phyloP scores from a whole-genome alignment of 2,329 filamentous ascomycete genomes.

The Aspergillus hiratsukae region DNA sequence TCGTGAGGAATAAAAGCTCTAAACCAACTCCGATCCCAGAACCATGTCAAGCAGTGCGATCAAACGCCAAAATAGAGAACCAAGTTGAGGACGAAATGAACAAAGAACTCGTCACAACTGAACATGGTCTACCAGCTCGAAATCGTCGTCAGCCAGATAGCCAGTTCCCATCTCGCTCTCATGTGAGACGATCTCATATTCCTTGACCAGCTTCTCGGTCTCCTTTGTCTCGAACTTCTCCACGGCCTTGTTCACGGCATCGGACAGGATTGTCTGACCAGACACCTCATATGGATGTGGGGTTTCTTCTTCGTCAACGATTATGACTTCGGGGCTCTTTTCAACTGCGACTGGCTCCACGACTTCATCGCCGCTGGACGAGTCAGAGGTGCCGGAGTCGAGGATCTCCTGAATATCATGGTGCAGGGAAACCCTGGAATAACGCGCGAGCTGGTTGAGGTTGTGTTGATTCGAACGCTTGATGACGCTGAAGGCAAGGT shows the following conservation, averaged over 20 bases:
- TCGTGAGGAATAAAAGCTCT: slow-evolving; percentile 3
- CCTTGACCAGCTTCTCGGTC: slow-evolving; percentile 58
- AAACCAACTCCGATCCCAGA: slow-evolving; percentile 9
- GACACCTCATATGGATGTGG: slow-evolving; percentile 53
- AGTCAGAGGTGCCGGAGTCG: slow-evolving; percentile 23
- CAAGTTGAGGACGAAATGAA: neutral
- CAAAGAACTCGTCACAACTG: slow-evolving; percentile 15
- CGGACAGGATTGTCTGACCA: slow-evolving; percentile 55
- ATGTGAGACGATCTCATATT: slow-evolving; percentile 53
- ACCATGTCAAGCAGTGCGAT: slow-evolving; percentile 3
- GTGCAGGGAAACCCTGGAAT: slow-evolving; percentile 23
- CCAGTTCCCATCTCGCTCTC: slow-evolving; percentile 30
- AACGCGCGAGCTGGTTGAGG: slow-evolving; percentile 15
- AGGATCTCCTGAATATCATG: slow-evolving; percentile 33
- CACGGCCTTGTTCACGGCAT: slow-evolving; percentile 54
- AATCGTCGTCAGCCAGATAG: slow-evolving; percentile 35
- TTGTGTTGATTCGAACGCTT: slow-evolving; percentile 11
- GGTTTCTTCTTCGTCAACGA: slow-evolving; percentile 41
- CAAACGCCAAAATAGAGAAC: neutral
- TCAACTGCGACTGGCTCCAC: slow-evolving; percentile 42
- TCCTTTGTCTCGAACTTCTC: slow-evolving; percentile 57
- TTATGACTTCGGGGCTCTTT: slow-evolving; percentile 41
- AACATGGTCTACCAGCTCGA: slow-evolving; percentile 38
- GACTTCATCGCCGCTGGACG: slow-evolving; percentile 29
- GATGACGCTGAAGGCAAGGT: neutral